Evolutionary conservation across 2,329 filamentous ascomycete species (phyloP).

Genomic region (Fusarium hainanense): DNA sequence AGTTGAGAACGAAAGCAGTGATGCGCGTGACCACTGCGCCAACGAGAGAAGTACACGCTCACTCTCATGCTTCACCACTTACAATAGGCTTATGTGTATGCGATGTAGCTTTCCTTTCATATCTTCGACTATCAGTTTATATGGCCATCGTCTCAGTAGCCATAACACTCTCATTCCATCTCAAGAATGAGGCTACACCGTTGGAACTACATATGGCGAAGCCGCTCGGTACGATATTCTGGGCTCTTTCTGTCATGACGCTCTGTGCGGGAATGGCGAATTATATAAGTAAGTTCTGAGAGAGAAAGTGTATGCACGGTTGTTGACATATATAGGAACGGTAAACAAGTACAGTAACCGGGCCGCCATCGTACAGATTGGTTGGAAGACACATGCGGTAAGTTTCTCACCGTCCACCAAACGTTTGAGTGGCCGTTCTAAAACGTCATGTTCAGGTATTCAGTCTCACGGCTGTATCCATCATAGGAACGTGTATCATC

Average conservation of each 20-base stretch:
- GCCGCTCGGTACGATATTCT: slow-evolving; percentile 89
- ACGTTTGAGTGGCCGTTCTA: not conserved
- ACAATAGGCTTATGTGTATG: not conserved
- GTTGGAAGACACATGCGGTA: slow-evolving; percentile 91
- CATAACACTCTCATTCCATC: slow-evolving; percentile 92
- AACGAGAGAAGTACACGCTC: slow-evolving; percentile 74
- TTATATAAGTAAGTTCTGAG: slow-evolving; percentile 74
- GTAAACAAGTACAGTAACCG: slow-evolving; percentile 83
- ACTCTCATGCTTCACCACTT: not conserved
- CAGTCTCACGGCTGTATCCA: slow-evolving; percentile 68
- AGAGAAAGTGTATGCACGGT: not conserved
- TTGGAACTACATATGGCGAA: slow-evolving; percentile 81
- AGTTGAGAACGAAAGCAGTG: slow-evolving; percentile 79
- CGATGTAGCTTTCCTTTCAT: slow-evolving; percentile 79
- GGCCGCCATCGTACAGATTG: slow-evolving; percentile 87
- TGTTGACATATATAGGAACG: slow-evolving; percentile 58
- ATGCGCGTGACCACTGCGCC: slow-evolving; percentile 81
- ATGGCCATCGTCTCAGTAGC: slow-evolving; percentile 91
- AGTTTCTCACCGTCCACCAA: slow-evolving; percentile 38
- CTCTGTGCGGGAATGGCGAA: slow-evolving; percentile 82
- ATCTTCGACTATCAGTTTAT: slow-evolving; percentile 88
- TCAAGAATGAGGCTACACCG: slow-evolving; percentile 76
- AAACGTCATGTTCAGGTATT: slow-evolving; percentile 62
- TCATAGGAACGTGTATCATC: slow-evolving; percentile 73
- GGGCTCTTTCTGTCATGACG: slow-evolving; percentile 82